Percentiles rank a stretch among this genome's conserved stretches.
Conservation (phyloP, 2,329 filamentous ascomycete genomes). For the Dendryphion nanum region DNA sequence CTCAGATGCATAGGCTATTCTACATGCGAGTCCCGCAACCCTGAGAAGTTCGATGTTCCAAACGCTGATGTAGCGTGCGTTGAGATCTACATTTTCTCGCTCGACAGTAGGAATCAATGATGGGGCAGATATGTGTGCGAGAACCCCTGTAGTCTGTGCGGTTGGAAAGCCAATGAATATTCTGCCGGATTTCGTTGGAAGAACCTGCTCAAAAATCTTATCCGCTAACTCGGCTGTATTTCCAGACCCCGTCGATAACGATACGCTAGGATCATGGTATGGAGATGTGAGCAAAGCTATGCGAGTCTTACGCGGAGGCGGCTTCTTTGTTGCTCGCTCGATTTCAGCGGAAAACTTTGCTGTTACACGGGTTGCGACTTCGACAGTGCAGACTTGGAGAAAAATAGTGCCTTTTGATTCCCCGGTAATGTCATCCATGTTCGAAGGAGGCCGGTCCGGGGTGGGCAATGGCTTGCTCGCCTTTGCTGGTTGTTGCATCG, state of each 20-base stretch:
- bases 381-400: slow-evolving; percentile 80
- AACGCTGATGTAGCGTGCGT: slow-evolving; percentile 87
- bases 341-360: slow-evolving; percentile 77
- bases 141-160: slow-evolving; percentile 90
- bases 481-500: slow-evolving; percentile 20
- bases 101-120: slow-evolving; percentile 97
- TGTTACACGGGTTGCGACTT: slow-evolving; percentile 72
- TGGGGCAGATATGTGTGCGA: slow-evolving; percentile 91
- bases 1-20: slow-evolving; percentile 83
- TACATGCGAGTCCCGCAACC: slow-evolving; percentile 83
- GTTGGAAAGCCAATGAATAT: slow-evolving; percentile 98
- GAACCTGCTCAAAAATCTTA: slow-evolving; percentile 85
- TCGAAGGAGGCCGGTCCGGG: slow-evolving; percentile 13
- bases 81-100: slow-evolving; percentile 93
- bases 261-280: slow-evolving; percentile 74
- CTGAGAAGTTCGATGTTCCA: slow-evolving; percentile 96
- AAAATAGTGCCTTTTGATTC: slow-evolving; percentile 78
- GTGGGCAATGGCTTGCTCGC: slow-evolving; percentile 12
- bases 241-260: slow-evolving; percentile 54
- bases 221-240: slow-evolving; percentile 56
- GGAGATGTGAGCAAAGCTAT: slow-evolving; percentile 89
- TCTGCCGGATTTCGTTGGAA: slow-evolving; percentile 84
- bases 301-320: slow-evolving; percentile 82
- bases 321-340: slow-evolving; percentile 94
- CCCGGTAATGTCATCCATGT: slow-evolving; percentile 61